These are phyloP conservation scores for Nicotiana attenuata DNA, from an alignment of 257 asterid species.

Conservation along the genomic window DNA sequence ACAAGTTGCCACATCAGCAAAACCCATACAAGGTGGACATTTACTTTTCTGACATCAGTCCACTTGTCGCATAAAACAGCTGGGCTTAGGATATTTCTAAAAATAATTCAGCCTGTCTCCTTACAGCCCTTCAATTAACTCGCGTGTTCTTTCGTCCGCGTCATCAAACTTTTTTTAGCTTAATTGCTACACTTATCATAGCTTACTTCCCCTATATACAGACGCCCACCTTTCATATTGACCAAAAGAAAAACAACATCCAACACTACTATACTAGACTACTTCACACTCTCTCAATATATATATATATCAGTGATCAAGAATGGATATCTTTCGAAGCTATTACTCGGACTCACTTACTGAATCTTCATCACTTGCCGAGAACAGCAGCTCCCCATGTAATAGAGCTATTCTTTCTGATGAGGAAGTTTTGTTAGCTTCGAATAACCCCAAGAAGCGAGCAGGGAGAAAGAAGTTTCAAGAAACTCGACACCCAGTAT, in stretches of 20 bases:
- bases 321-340: conserved; percentile 11
- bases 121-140: no score
- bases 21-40: no score
- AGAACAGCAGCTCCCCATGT: not conserved
- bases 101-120: no score
- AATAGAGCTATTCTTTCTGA: not conserved
- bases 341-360: conserved; percentile 11
- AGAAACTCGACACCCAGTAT: conserved; percentile 37
- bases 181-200: no score
- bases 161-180: no score
- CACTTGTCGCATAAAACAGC: no score
- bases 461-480: conserved; percentile 1
- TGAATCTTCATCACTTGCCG: conserved; percentile 18
- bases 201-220: no score
- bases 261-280: not conserved
- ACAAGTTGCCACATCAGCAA: no score
- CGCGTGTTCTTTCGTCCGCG: no score
- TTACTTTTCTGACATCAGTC: no score
- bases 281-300: not conserved
- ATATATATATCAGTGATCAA: not conserved
- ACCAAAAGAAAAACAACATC: no score
- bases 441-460: not conserved
- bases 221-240: not conserved
- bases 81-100: no score
- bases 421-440: not conserved